Evolutionary conservation across 2,329 filamentous ascomycete genomes (phyloP).

Genomic region (Cercospora sp.): DNA sequence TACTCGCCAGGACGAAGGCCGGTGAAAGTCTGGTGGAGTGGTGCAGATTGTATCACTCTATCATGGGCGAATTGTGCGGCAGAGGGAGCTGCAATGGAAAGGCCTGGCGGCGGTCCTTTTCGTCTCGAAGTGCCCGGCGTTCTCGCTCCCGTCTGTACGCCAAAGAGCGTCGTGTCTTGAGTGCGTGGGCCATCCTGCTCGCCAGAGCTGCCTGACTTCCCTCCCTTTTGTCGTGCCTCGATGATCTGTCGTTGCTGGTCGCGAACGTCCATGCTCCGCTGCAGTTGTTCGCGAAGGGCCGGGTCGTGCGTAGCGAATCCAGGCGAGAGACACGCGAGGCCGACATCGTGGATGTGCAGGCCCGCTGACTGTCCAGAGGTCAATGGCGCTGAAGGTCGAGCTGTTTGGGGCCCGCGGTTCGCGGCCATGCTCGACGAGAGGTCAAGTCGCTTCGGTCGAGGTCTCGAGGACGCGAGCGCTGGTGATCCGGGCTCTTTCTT

Average conservation of each 20-base stretch:
- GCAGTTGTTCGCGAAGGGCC: constrained; percentile 92
- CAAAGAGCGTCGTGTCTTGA: constrained; percentile 46
- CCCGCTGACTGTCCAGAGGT: constrained; percentile 72
- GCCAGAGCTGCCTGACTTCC: constrained; percentile 54
- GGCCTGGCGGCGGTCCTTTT: constrained; percentile 76
- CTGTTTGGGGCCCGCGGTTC: constrained; percentile 42
- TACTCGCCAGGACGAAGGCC: constrained; percentile 70
- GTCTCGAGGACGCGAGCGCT: constrained; percentile 69
- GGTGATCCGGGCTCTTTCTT: constrained; percentile 95
- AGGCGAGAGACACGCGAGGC: constrained; percentile 89
- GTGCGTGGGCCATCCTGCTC: constrained; percentile 38
- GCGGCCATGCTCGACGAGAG: constrained; percentile 59
- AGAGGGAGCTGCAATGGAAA: constrained; percentile 93
- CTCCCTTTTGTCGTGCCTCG: constrained; percentile 86
- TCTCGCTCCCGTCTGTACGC: constrained; percentile 51
- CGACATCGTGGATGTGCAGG: constrained; percentile 85
- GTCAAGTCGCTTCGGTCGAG: constrained; percentile 75
- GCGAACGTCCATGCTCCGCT: constrained; percentile 87
- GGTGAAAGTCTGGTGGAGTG: constrained; percentile 91
- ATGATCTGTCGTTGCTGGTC: constrained; percentile 96
- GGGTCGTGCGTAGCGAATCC: constrained; percentile 96
- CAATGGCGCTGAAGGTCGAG: constrained; percentile 67
- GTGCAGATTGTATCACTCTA: constrained; percentile 93
- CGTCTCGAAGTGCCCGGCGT: constrained; percentile 73
- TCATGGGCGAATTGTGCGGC: constrained; percentile 91